A percentile compares a stretch with the other conserved stretches of the same genome.
phyloP scores from a whole-genome alignment of 495 filamentous ascomycete genomes.

The Neurospora sp. region DNA sequence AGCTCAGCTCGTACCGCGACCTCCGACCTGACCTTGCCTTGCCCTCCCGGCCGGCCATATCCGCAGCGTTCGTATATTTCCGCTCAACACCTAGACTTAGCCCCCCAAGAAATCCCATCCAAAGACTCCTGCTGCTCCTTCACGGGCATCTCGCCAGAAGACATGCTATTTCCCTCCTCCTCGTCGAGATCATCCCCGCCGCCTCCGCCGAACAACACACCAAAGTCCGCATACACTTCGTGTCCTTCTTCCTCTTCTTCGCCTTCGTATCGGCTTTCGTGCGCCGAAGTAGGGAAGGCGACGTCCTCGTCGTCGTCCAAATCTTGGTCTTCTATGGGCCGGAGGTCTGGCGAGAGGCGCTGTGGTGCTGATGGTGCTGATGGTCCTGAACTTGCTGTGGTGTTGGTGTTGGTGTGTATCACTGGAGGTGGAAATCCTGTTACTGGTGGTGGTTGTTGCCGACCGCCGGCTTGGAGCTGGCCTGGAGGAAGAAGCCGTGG shows the following conservation, averaged over 20 bases:
- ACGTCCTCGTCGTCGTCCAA: slow-evolving; percentile 21
- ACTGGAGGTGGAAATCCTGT: background rate
- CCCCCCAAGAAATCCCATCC: slow-evolving; percentile 26
- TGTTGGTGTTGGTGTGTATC: background rate
- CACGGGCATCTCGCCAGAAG: slow-evolving; percentile 4
- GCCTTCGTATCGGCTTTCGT: slow-evolving; percentile 32
- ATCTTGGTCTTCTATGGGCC: slow-evolving; percentile 5
- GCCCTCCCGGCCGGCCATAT: background rate
- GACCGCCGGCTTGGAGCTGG: background rate
- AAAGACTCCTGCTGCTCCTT: background rate
- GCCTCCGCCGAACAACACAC: slow-evolving; percentile 31
- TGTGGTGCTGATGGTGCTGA: background rate
- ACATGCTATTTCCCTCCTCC: background rate
- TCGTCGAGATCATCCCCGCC: slow-evolving; percentile 10
- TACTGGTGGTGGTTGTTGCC: background rate
- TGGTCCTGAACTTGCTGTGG: background rate
- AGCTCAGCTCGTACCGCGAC: background rate
- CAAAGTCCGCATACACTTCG: slow-evolving; percentile 39
- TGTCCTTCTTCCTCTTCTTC: slow-evolving; percentile 29
- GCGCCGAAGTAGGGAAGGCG: slow-evolving; percentile 34
- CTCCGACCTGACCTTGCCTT: background rate
- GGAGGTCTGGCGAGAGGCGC: slow-evolving; percentile 17
- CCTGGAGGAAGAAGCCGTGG: background rate
- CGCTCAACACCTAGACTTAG: slow-evolving; percentile 10
- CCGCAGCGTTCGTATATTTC: background rate